A percentile compares a stretch with the other conserved stretches of the same genome.
Evolutionary conservation across 2,329 filamentous ascomycete genomes (phyloP).

Genomic region (Parastagonospora avenae): DNA sequence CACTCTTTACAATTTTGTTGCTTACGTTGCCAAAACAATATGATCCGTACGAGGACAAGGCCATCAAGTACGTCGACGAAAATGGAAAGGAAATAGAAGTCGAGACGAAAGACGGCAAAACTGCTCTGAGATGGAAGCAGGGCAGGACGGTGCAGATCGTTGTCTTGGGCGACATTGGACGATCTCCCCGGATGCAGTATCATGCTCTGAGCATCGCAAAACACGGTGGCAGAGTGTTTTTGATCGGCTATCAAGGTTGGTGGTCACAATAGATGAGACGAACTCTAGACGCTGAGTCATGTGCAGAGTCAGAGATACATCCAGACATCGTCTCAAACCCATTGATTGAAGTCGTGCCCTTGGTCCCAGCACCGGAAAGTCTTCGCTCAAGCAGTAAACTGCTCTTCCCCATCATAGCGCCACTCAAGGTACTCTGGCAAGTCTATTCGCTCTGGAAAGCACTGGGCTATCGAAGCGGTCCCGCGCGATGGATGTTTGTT

Average conservation of each 20-base stretch:
- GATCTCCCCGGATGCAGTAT: constrained; percentile 98
- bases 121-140: constrained; percentile 28
- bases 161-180: constrained; percentile 92
- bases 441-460: constrained; percentile 71
- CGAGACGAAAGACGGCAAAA: constrained; percentile 26
- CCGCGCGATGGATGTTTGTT: constrained; percentile 83
- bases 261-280: background rate
- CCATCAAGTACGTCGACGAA: constrained; percentile 27
- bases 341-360: constrained; percentile 71
- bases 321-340: constrained; percentile 74
- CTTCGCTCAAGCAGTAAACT: constrained; percentile 71
- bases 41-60: constrained; percentile 45
- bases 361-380: constrained; percentile 69
- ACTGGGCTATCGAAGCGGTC: constrained; percentile 74
- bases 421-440: constrained; percentile 87
- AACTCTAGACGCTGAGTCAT: background rate
- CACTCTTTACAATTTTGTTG: constrained; percentile 56
- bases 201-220: constrained; percentile 91
- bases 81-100: constrained; percentile 27
- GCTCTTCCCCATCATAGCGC: constrained; percentile 78
- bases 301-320: constrained; percentile 75
- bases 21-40: constrained; percentile 60
- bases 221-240: constrained; percentile 77
- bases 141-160: constrained; percentile 74
- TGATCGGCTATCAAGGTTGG: constrained; percentile 85